Conservation (phyloP, 176 grass and related monocot species). For the Rhynchospora breviuscula region DNA sequence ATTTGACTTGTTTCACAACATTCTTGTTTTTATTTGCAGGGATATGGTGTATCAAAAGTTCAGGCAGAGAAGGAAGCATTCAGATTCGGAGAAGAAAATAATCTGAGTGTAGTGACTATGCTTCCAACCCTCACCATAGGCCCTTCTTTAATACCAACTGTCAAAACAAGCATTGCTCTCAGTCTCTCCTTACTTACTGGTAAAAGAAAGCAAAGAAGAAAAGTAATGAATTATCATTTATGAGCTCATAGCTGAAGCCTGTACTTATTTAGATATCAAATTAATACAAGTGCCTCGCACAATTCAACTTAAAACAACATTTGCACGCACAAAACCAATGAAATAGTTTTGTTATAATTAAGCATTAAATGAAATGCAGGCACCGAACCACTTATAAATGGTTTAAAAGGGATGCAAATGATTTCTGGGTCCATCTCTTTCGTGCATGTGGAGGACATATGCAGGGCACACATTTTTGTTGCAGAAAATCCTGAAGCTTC, state of each 20-base stretch:
- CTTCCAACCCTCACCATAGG: constrained; percentile 36
- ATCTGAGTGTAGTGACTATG: constrained; percentile 47
- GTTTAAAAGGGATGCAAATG: constrained; percentile 32
- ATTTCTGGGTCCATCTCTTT: constrained; percentile 35
- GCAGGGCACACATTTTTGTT: constrained; percentile 54
- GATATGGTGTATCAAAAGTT: constrained; percentile 46
- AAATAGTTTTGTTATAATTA: background rate
- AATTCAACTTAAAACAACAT: background rate
- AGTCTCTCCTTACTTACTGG: constrained; percentile 47
- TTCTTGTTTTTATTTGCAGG: constrained; percentile 31
- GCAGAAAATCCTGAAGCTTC: constrained; percentile 33
- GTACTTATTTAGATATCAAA: background rate
- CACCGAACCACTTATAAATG: constrained; percentile 24
- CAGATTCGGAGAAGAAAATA: constrained; percentile 43
- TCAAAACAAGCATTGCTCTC: constrained; percentile 3
- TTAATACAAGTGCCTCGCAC: background rate
- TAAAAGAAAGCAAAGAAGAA: constrained; percentile 13
- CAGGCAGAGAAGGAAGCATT: constrained; percentile 51
- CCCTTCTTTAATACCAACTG: background rate
- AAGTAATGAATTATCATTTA: background rate
- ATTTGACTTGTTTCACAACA: background rate
- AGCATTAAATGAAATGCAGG: constrained; percentile 28
- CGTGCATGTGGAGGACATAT: constrained; percentile 49
- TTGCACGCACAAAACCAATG: background rate
- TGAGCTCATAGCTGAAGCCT: background rate